A percentile compares a stretch with the other conserved stretches of the same genome.
phyloP scores from a whole-genome alignment of 176 grass and related monocot genomes.

The Aegilops sharonensis region DNA sequence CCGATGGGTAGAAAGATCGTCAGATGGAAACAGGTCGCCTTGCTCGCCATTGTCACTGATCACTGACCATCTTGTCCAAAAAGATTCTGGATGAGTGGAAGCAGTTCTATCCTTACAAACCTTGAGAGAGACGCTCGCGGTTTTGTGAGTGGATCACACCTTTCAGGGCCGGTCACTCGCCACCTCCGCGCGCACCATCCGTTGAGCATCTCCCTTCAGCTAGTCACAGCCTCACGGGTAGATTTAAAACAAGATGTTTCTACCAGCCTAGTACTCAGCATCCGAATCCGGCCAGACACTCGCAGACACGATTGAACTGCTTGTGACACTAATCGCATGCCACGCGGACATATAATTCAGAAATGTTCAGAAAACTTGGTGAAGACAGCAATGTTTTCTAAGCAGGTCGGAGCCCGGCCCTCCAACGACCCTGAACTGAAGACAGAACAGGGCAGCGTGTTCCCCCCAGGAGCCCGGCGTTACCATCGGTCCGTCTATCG shows the following conservation, averaged over 20 bases:
- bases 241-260: no score
- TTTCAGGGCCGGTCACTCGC: conserved; percentile 17
- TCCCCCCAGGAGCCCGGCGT: neutral
- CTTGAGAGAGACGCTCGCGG: neutral
- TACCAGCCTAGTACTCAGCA: no score
- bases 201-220: conserved; percentile 1
- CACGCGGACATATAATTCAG: no score
- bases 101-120: conserved; percentile 1
- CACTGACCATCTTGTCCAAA: conserved; percentile 26
- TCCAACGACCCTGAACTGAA: no score
- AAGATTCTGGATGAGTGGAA: conserved; percentile 24
- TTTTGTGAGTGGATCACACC: conserved; percentile 1
- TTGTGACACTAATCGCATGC: no score
- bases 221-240: no score
- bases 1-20: neutral
- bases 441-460: neutral
- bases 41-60: conserved; percentile 25
- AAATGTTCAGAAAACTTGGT: no score
- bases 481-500: neutral
- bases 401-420: no score
- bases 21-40: neutral
- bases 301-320: no score
- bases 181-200: conserved; percentile 17
- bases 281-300: no score
- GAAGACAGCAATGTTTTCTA: no score